phyloP scores from a whole-genome alignment of 441 rosid species.

The Geranium incanum region DNA sequence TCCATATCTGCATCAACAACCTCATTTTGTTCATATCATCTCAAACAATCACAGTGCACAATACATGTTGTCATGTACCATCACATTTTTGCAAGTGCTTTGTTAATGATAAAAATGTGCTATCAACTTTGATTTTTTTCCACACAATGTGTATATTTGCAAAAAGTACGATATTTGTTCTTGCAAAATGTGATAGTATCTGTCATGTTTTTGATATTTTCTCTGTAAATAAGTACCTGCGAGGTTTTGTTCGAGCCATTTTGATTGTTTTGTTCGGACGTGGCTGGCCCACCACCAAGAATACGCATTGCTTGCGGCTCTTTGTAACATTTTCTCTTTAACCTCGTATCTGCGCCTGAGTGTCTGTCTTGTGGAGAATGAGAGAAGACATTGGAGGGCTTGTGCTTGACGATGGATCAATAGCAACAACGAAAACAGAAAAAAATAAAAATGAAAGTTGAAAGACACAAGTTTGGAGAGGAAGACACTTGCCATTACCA shows the following conservation, averaged over 20 bases:
- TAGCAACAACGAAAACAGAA: no score
- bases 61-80: no score
- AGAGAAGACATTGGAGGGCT: slow-evolving; percentile 18
- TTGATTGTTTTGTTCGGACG: slow-evolving; percentile 88
- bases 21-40: neutral
- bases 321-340: slow-evolving; percentile 51
- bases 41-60: no score
- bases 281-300: slow-evolving; percentile 99
- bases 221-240: slow-evolving; percentile 35
- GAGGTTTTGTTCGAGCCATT: slow-evolving; percentile 95
- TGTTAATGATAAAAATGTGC: no score
- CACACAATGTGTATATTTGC: no score
- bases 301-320: slow-evolving; percentile 90
- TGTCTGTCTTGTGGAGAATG: neutral
- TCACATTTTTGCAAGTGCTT: no score
- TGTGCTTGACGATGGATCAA: neutral
- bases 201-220: no score
- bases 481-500: neutral
- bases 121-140: no score
- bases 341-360: neutral
- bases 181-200: no score
- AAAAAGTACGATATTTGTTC: no score
- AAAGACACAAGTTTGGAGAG: neutral
- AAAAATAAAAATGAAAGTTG: neutral
- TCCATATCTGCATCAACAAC: slow-evolving; percentile 56